Percentiles rank a stretch among this genome's conserved stretches.
Evolutionary conservation across 1,284 basidiomycete species (phyloP).

Genomic region (Pyrrhoderma noxium): DNA sequence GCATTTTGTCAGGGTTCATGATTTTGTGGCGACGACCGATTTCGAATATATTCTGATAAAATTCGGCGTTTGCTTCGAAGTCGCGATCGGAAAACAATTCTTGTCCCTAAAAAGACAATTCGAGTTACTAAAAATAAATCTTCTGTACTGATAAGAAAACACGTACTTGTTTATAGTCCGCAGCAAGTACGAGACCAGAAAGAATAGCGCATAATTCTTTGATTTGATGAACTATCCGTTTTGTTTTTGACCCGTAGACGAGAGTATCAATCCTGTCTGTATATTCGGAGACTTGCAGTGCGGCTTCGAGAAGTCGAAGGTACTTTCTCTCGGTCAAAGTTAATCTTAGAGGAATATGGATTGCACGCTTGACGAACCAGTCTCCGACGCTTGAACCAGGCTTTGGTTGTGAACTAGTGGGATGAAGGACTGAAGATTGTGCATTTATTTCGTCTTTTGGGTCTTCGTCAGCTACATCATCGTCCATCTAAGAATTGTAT

Average conservation of each 20-base stretch:
- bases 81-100: conserved; percentile 72
- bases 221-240: conserved; percentile 75
- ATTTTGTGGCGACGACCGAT: conserved; percentile 78
- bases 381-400: conserved; percentile 59
- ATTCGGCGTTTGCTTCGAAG: conserved; percentile 66
- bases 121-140: too few relatives aligned
- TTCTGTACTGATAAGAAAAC: too few relatives aligned
- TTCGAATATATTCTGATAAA: conserved; percentile 71
- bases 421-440: conserved; percentile 19
- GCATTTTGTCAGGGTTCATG: conserved; percentile 81
- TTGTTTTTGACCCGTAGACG: conserved; percentile 67
- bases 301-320: conserved; percentile 72
- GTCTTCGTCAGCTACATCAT: conserved; percentile 40
- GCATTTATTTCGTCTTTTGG: conserved; percentile 29
- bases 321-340: conserved; percentile 68
- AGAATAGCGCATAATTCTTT: conserved; percentile 77
- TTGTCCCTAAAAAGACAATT: conserved; percentile 59
- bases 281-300: conserved; percentile 73
- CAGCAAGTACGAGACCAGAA: conserved; percentile 68
- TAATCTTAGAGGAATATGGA: conserved; percentile 70
- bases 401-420: conserved; percentile 36
- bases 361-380: conserved; percentile 73
- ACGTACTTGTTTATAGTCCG: conserved; percentile 61
- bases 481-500: conserved; percentile 38
- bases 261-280: conserved; percentile 80